These are phyloP conservation scores for Typha latifolia DNA, from an alignment of 176 grass and related monocot genomes.

Conservation along the genomic window DNA sequence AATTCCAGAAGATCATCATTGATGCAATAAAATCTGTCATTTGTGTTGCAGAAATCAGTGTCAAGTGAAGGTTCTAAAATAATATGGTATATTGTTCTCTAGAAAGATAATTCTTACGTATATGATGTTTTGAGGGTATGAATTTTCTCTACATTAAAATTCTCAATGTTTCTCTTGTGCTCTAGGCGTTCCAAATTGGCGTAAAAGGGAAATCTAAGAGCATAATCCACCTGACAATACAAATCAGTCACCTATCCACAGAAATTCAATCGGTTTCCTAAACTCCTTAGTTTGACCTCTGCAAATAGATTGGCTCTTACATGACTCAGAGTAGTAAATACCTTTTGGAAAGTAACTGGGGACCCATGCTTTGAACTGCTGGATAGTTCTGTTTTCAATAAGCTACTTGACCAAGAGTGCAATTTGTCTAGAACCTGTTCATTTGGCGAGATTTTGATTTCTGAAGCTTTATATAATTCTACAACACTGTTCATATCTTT, in stretches of 20 bases:
- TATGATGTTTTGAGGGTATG: conserved; percentile 38
- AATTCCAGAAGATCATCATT: conserved; percentile 38
- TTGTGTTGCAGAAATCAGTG: neutral
- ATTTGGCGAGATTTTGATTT: conserved; percentile 37
- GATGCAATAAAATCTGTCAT: conserved; percentile 23
- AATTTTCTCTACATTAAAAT: conserved; percentile 23
- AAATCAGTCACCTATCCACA: neutral
- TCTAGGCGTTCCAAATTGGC: conserved; percentile 54
- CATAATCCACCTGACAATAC: conserved; percentile 46
- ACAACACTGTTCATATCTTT: conserved; percentile 54
- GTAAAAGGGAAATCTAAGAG: conserved; percentile 57
- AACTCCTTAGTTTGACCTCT: neutral
- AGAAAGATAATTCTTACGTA: conserved; percentile 29
- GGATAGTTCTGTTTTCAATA: conserved; percentile 39
- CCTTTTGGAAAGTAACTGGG: conserved; percentile 26
- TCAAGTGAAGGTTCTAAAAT: neutral
- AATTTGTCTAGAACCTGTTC: conserved; percentile 54
- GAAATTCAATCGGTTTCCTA: neutral
- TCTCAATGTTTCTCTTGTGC: conserved; percentile 71
- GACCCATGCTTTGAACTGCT: conserved; percentile 10
- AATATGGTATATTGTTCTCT: neutral
- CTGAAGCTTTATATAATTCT: conserved; percentile 75
- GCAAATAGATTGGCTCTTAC: too few species aligned
- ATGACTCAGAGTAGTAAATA: conserved; percentile 1
- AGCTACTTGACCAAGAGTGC: conserved; percentile 43